Evolutionary conservation across 139 green algal species (phyloP), one percentile per base, ranked within the genome.

Genomic region (Gonium pectorale): DNA sequence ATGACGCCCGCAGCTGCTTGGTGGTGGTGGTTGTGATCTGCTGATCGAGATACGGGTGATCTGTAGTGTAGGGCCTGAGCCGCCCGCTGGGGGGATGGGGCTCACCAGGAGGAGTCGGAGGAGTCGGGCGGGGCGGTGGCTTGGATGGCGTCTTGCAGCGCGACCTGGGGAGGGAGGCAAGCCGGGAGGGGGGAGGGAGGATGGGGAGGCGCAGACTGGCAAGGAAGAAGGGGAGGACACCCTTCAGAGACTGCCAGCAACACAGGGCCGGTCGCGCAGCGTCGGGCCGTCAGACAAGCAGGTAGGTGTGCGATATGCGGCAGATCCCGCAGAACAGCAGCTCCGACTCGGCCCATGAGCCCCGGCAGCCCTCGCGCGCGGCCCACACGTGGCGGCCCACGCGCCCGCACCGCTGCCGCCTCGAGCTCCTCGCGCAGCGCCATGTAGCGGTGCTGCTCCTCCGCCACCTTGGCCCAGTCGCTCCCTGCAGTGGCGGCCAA

Each of bases 401-500:
- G 27, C 6, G 24, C 29, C 41, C 75, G 4, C 59, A 82, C 75
- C 75, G 59, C 44, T 15, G 59, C 75, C 15, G 56, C 40, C 56
- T 82, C 75, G 40, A 82, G 59, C 21, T 71, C n/a, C 4, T 44
- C 60, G 19, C 75, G 19, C 37, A 82, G 59, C 38, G 38, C 24
- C 75, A 82, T 60, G 56, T 62, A 82, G 15, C 75, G 75, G 40
- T 82, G 54, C 41, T 82, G 75, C 75, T 82, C 75, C 41, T 82
- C 59, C 15, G 75, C 75, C 41, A 82, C 75, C 5, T 43, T 41
- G 73, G 51, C 11, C 73, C 73, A 81, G 8, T 69, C 73, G 52
- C 15, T 15, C 6, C 73, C 71, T 80, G 33, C 19, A 19, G n/a
- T 3, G 22, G 40, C 29, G 54, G 22, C 54, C 11, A 26, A 22